Evolutionary conservation across 2,329 filamentous ascomycete genomes (phyloP).

Genomic region (Penicillium sp.): DNA sequence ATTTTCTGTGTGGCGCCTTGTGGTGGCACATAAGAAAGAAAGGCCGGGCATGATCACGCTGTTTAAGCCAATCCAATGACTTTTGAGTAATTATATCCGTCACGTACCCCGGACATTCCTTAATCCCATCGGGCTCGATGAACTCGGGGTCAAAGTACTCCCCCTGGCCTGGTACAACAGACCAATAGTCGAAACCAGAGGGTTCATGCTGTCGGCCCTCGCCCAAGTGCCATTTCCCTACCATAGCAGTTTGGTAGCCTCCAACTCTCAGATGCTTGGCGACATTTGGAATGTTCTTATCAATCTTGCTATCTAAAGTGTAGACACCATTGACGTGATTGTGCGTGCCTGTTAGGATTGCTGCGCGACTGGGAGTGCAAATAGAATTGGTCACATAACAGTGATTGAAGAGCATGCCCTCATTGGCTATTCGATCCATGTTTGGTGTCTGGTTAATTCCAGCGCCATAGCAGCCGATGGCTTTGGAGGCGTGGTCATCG

Average conservation of each 20-base stretch:
- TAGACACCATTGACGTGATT: constrained; percentile 54
- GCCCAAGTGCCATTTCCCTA: constrained; percentile 54
- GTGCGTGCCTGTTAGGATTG: constrained; percentile 50
- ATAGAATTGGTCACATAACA: constrained; percentile 55
- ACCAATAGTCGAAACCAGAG: constrained; percentile 52
- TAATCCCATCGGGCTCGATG: constrained; percentile 36
- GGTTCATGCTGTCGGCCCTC: constrained; percentile 47
- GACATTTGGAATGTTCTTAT: constrained; percentile 50
- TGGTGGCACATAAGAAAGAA: constrained; percentile 58
- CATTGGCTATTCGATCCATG: constrained; percentile 47
- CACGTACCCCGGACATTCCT: constrained; percentile 46
- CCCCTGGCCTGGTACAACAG: constrained; percentile 50
- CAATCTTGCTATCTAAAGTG: constrained; percentile 49
- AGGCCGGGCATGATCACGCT: constrained; percentile 31
- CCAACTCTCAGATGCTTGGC: constrained; percentile 48
- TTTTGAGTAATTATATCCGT: constrained; percentile 54
- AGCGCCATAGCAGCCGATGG: constrained; percentile 48
- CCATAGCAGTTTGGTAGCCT: constrained; percentile 51
- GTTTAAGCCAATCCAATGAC: constrained; percentile 40
- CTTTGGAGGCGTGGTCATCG: constrained; percentile 52
- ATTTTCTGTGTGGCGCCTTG: constrained; percentile 52
- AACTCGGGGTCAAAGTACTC: constrained; percentile 52
- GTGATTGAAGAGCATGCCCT: constrained; percentile 52
- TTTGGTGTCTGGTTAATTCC: constrained; percentile 52
- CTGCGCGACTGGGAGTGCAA: constrained; percentile 50